Conservation (phyloP, 2,329 filamentous ascomycete genomes). For the Arthrobotrys musiformis region DNA sequence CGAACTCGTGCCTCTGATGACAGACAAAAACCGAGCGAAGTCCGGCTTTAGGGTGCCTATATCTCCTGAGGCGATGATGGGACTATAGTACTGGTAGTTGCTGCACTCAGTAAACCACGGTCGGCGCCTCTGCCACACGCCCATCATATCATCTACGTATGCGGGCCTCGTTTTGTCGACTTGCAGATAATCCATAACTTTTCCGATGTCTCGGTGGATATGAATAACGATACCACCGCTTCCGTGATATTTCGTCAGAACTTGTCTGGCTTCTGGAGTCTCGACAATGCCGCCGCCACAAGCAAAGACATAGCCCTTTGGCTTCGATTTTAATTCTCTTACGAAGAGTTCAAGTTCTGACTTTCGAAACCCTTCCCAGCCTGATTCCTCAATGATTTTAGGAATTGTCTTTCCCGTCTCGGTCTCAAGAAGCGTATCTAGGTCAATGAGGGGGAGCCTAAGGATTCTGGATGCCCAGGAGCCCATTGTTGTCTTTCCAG, state of each 20-base stretch:
- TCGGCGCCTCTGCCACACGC: constrained; percentile 87
- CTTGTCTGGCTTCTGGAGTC: constrained; percentile 78
- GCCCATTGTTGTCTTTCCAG: constrained; percentile 94
- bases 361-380: constrained; percentile 89
- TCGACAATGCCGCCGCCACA: constrained; percentile 96
- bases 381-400: constrained; percentile 78
- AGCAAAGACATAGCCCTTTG: constrained; percentile 83
- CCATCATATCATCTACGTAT: constrained; percentile 90
- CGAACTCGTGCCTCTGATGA: constrained; percentile 73
- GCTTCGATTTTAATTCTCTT: constrained; percentile 77
- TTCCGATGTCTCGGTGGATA: constrained; percentile 85
- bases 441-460: constrained; percentile 80
- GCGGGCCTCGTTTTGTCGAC: constrained; percentile 90
- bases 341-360: constrained; percentile 80
- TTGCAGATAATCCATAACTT: constrained; percentile 87
- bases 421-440: constrained; percentile 86
- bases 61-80: constrained; percentile 68
- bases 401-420: constrained; percentile 80
- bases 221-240: constrained; percentile 84
- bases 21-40: constrained; percentile 77
- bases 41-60: constrained; percentile 71
- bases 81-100: constrained; percentile 92
- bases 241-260: constrained; percentile 78
- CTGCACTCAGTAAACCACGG: constrained; percentile 93
- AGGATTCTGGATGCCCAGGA: constrained; percentile 82